Percentiles rank a stretch among this genome's conserved stretches.
Evolutionary conservation across 2,329 filamentous ascomycete genomes (phyloP).

Genomic region (Colletotrichum shisoi): DNA sequence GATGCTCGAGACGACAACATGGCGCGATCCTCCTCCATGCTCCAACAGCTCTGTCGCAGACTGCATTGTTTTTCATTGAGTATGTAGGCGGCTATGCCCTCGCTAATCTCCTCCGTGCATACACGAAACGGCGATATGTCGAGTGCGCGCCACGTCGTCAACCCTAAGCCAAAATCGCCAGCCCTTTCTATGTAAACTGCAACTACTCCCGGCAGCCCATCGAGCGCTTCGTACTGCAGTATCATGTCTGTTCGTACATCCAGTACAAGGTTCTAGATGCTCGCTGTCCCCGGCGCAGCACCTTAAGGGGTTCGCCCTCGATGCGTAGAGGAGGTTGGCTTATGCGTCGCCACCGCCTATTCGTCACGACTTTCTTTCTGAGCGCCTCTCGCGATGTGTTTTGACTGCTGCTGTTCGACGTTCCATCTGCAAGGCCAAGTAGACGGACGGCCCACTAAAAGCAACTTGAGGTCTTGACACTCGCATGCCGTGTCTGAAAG

Average conservation of each 20-base stretch:
- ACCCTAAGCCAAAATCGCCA: conserved; percentile 8
- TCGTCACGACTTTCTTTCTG: neutral
- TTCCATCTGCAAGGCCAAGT: conserved; percentile 14
- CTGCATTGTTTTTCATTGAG: neutral
- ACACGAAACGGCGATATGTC: conserved; percentile 8
- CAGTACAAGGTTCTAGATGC: neutral
- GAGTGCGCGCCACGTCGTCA: conserved; percentile 22
- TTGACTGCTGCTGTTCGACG: conserved; percentile 20
- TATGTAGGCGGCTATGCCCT: conserved; percentile 1
- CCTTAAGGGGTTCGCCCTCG: neutral
- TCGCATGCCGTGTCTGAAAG: neutral
- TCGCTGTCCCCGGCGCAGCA: neutral
- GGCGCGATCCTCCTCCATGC: neutral
- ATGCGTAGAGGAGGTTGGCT: conserved; percentile 4
- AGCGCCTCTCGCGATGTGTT: conserved; percentile 11
- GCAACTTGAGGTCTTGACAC: neutral
- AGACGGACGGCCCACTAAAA: conserved; percentile 2
- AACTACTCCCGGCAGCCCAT: neutral
- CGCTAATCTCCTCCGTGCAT: conserved; percentile 23
- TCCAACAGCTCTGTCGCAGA: neutral
- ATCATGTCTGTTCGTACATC: too few relatives aligned
- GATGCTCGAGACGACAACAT: neutral
- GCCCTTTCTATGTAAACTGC: neutral
- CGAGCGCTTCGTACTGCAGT: neutral
- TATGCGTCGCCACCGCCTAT: conserved; percentile 5